Evolutionary conservation across 352 stramenopile genomes (phyloP), one percentile per base, ranked within the genome.

Genomic region (Pythium scleroteichum): DNA sequence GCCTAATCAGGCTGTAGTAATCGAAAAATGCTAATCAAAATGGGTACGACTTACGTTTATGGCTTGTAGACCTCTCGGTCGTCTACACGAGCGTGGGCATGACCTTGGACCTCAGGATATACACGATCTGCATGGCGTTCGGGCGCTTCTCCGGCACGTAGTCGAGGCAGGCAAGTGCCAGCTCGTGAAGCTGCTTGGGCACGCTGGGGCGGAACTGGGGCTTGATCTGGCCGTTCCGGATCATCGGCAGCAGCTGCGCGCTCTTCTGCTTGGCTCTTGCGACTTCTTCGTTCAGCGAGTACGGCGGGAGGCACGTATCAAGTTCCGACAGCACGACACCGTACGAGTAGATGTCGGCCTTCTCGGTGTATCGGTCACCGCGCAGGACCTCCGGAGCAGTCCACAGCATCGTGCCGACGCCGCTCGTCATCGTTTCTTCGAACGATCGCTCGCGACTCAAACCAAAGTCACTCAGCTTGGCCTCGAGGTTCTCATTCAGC

Each of bases 381-480:
- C 58, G 35, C 16, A 95, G 63, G 10, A 94, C 61, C 52, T 96
- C 87, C 0, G 85, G 87, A 0, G 87, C 85, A 5, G 82, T 88
- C 73, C 90, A 96, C 26, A 85, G 80, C 17, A 80, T 70, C 16
- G 86, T 96, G 12, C 87, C 87, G 14, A 91, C 84, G 20, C 88
- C 83, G 12, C 76, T 82, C 16, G 69, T 85, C 49, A 73, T 65
- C 19, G 52, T 45, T 24, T 66, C 63, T 35, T 68, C 52, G 13
- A 48, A 38, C 14, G 44, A 58, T 45, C 44, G 44, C 33, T 62
- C 54, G 4, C 66, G 59, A 68, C 66, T 80, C 66, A 94, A 58
- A 38, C 85, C 88, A 71, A 97, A 95, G 68, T 96, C 85, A 42
- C 81, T 90, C 20, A 96, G 53, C 33, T 87, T 83, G 20, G 91